phyloP scores from a whole-genome alignment of 2,329 filamentous ascomycete genomes.

The Zymoseptoria tritici region DNA sequence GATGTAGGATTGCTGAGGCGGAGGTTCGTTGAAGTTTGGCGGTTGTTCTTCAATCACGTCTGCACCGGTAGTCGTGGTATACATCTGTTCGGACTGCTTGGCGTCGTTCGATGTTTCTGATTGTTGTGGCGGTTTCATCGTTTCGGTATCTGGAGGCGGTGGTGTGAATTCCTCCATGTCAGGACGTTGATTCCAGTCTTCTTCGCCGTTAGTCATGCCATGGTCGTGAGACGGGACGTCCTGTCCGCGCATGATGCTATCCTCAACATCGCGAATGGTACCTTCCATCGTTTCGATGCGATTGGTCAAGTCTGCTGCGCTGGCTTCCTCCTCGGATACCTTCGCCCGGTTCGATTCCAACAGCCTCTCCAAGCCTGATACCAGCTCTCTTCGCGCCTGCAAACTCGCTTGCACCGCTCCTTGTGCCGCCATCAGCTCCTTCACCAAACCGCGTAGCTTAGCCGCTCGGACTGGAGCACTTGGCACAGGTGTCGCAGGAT shows the following conservation, averaged over 20 bases:
- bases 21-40: conserved; percentile 23
- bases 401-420: conserved; percentile 83
- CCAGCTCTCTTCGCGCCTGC: conserved; percentile 70
- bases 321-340: conserved; percentile 61
- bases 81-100: conserved; percentile 6
- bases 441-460: conserved; percentile 79
- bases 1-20: conserved; percentile 11
- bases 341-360: conserved; percentile 65
- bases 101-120: conserved; percentile 18
- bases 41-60: conserved; percentile 23
- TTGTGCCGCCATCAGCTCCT: conserved; percentile 80
- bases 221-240: conserved; percentile 48
- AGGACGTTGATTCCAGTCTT: conserved; percentile 28
- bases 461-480: conserved; percentile 88
- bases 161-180: conserved; percentile 46
- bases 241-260: conserved; percentile 80
- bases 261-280: conserved; percentile 83
- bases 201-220: conserved; percentile 10
- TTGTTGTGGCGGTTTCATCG: conserved; percentile 62
- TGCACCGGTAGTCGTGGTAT: conserved; percentile 37
- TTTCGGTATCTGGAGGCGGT: conserved; percentile 74
- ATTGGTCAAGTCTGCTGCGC: conserved; percentile 56
- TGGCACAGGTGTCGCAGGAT: conserved; percentile 60
- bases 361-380: conserved; percentile 74
- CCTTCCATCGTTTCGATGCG: conserved; percentile 66